Evolutionary conservation across 768 basidiomycete species (phyloP).

Genomic region (Russula abietina): DNA sequence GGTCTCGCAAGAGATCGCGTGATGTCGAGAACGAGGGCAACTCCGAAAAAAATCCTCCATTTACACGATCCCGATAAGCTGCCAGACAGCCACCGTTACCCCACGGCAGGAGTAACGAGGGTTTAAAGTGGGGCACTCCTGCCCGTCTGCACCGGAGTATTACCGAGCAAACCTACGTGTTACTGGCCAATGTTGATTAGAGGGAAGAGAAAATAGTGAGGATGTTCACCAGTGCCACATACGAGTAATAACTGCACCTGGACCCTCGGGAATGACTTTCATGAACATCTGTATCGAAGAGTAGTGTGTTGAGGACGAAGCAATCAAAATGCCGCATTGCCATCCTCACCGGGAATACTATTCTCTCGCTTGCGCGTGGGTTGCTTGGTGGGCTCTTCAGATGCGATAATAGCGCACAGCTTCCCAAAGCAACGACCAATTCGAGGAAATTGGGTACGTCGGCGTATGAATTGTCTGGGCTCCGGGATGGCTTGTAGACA

Average conservation of each 20-base stretch:
- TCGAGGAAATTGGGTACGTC: neutral
- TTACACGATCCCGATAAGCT: neutral
- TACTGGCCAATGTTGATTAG: neutral
- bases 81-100: neutral
- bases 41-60: neutral
- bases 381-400: neutral
- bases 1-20: neutral
- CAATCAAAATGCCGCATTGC: neutral
- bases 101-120: neutral
- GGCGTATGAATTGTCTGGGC: neutral
- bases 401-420: neutral
- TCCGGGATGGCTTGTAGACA: neutral
- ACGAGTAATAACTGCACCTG: neutral
- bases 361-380: neutral
- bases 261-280: neutral
- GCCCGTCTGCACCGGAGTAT: neutral
- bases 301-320: neutral
- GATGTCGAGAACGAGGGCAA: neutral
- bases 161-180: neutral
- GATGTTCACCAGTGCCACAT: neutral
- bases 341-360: neutral
- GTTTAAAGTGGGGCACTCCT: neutral
- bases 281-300: neutral
- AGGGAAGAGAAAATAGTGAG: neutral
- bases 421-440: neutral